Evolutionary conservation across 305 asterid species (phyloP).

Genomic region (Fraxinus velutina): DNA sequence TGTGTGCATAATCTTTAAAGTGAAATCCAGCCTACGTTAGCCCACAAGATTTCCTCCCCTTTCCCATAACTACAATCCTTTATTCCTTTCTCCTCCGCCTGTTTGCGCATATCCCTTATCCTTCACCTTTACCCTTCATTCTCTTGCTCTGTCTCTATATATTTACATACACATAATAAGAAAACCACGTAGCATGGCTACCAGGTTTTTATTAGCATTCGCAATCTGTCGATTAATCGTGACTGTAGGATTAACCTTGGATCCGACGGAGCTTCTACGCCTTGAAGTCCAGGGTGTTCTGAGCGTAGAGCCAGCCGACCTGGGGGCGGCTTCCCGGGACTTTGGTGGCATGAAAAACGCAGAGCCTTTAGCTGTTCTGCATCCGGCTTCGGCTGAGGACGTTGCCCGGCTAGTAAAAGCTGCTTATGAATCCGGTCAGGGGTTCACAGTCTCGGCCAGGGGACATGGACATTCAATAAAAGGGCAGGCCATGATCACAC

Average conservation of each 20-base stretch:
- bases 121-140: neutral
- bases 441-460: constrained; percentile 60
- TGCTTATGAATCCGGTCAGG: constrained; percentile 54
- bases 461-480: constrained; percentile 84
- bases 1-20: constrained; percentile 55
- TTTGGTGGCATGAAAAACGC: constrained; percentile 44
- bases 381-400: constrained; percentile 54
- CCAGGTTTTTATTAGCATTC: constrained; percentile 41
- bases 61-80: neutral
- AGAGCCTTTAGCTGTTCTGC: constrained; percentile 60
- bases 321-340: constrained; percentile 46
- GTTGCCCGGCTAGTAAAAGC: constrained; percentile 50
- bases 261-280: constrained; percentile 44
- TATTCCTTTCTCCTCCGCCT: neutral
- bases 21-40: constrained; percentile 44
- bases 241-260: constrained; percentile 60
- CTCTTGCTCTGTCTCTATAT: neutral
- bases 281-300: constrained; percentile 43
- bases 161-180: neutral
- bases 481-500: constrained; percentile 58
- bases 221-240: constrained; percentile 60
- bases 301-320: constrained; percentile 45
- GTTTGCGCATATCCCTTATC: constrained; percentile 19
- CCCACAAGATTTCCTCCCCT: constrained; percentile 36
- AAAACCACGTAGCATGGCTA: constrained; percentile 31